Conservation (phyloP, 2,329 filamentous ascomycete genomes). For the Curvularia spicifera region DNA sequence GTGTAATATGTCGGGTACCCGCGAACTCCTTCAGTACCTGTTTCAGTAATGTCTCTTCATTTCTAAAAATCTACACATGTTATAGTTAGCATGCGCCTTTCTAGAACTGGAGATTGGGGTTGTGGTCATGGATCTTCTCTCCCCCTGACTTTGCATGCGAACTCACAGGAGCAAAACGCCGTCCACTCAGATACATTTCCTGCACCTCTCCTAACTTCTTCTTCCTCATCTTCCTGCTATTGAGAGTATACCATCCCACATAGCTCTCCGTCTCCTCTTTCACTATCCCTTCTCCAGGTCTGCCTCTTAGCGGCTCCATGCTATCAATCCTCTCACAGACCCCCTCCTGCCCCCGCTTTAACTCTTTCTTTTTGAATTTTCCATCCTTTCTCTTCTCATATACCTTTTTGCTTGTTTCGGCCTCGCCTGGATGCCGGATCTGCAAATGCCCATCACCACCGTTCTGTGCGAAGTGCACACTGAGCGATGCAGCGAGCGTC, state of each 20-base stretch:
- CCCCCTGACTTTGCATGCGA: background rate
- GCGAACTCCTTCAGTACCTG: background rate
- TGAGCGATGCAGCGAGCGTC: background rate
- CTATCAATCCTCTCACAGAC: slow-evolving; percentile 2
- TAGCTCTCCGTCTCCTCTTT: background rate
- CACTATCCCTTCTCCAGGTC: background rate
- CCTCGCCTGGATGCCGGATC: background rate
- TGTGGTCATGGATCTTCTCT: background rate
- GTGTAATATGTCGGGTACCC: background rate
- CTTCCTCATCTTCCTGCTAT: slow-evolving; percentile 1
- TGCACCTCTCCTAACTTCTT: background rate
- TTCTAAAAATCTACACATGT: background rate
- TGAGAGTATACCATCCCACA: slow-evolving; percentile 2
- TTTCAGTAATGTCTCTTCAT: background rate
- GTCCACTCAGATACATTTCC: slow-evolving; percentile 6
- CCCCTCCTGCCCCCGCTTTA: background rate
- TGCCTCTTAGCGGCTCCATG: slow-evolving; percentile 6
- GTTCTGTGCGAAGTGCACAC: background rate
- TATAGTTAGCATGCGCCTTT: background rate
- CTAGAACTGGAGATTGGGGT: too few species aligned
- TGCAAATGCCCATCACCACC: background rate
- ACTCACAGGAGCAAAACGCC: slow-evolving; percentile 12
- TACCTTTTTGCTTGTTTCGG: too few species aligned
- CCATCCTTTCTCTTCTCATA: background rate
- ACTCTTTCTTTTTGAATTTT: background rate